phyloP scores from a whole-genome alignment of 768 basidiomycete species.

The Tephrocybe sp. region DNA sequence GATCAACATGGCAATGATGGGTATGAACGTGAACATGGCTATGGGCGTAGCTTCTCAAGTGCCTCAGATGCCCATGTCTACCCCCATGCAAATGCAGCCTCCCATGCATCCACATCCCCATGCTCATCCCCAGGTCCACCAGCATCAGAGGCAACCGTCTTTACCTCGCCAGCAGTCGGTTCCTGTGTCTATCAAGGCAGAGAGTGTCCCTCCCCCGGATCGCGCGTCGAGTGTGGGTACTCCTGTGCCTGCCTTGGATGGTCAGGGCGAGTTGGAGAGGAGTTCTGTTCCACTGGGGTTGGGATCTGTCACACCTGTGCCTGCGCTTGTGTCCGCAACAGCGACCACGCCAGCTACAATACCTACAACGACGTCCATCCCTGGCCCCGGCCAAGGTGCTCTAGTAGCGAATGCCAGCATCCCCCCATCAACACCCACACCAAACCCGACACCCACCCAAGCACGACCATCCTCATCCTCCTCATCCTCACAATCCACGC shows the following conservation, averaged over 20 bases:
- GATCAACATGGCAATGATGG: background rate
- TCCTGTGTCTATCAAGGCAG: slow-evolving; percentile 1
- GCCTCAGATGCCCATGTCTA: slow-evolving; percentile 9
- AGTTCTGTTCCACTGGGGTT: no score
- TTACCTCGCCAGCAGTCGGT: slow-evolving; percentile 10
- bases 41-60: slow-evolving; percentile 2
- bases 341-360: no score
- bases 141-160: slow-evolving; percentile 9
- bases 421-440: slow-evolving; percentile 19
- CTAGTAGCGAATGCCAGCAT: no score
- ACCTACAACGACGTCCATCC: no score
- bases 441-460: background rate
- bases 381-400: no score
- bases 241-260: no score
- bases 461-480: background rate
- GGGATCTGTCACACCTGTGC: no score
- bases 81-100: background rate
- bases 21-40: slow-evolving; percentile 6
- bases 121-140: slow-evolving; percentile 14
- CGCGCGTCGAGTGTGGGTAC: no score
- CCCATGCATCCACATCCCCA: background rate
- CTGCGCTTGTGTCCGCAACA: background rate
- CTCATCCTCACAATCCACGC: background rate
- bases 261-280: no score
- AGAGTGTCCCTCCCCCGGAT: background rate